These are phyloP conservation scores for Coemansia sp. DNA, from an alignment of 192 early-diverging fungal species.

Conservation along the genomic window DNA sequence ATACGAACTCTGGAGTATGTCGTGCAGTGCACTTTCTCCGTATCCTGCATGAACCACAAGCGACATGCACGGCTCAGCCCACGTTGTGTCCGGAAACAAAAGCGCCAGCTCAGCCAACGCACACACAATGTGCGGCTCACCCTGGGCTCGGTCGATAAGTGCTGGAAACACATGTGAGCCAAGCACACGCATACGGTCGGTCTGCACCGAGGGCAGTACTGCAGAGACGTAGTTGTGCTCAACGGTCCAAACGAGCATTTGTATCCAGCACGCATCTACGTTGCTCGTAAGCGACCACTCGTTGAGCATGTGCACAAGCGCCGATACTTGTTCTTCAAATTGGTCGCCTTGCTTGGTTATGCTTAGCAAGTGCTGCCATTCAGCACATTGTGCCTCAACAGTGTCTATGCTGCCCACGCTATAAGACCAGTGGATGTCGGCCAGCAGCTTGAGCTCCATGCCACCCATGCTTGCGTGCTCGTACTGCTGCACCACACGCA, in stretches of 20 bases:
- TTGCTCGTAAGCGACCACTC: neutral
- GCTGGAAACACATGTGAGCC: conserved; percentile 5
- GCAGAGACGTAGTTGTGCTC: neutral
- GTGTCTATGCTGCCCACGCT: neutral
- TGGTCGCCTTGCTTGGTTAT: neutral
- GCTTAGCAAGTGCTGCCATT: conserved; percentile 4
- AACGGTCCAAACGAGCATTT: conserved; percentile 20
- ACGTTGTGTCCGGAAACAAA: neutral
- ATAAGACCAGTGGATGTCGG: conserved; percentile 24
- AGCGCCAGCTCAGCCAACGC: conserved; percentile 4
- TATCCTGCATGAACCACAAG: conserved; percentile 12
- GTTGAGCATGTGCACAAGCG: neutral
- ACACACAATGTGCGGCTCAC: neutral
- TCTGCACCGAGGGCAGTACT: neutral
- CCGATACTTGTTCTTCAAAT: neutral
- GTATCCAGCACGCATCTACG: conserved; percentile 9
- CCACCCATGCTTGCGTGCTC: neutral
- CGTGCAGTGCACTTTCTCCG: no score
- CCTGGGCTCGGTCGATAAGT: conserved; percentile 5
- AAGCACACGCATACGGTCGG: neutral
- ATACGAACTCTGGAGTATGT: neutral
- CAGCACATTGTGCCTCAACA: neutral
- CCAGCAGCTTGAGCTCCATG: conserved; percentile 19
- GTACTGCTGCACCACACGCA: neutral
- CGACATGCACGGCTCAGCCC: conserved; percentile 27